Evolutionary conservation across 1,284 basidiomycete species (phyloP), one percentile per base, ranked within the genome.

Genomic region (Singerocomus rubriflavus): DNA sequence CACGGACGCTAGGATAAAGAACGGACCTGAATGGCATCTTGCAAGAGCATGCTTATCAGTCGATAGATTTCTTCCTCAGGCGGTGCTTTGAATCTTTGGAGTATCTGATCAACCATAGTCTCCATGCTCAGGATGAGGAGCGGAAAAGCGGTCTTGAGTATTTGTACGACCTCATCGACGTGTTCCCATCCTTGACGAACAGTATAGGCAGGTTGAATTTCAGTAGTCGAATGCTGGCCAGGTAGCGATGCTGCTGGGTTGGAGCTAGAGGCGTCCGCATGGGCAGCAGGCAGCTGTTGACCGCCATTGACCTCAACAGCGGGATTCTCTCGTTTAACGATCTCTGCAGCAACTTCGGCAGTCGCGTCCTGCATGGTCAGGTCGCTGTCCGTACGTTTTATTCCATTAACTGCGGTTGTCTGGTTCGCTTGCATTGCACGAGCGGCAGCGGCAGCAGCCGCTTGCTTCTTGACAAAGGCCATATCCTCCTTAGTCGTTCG

Each of bases 51-150:
- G 56, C 86, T 90, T 38, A 95, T 85, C 59, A 95, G 83, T 14
- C 97, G 85, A 72, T 98, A 98, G 16, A 94, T 88, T 61, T 99
- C 96, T 69, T 99, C 97, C 58, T 99, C 97, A 2, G 85, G 81
- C 7, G 83, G 80, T 2, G 91, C 83, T 71, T 98, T 98, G 76
- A 98, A 98, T 40, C 95, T 84, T 56, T 87, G 82, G 37, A 85
- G 80, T 58, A 99, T 90, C 71, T 99, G 96, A 63, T 99, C 97
- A 17, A 97, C 91, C 78, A 99, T 91, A 42, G 94, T 97, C 72
- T 99, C 97, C 79, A 99, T 82, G 48, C 93, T 97, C 30, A 98
- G 76, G 26, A 96, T 92, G 21, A 99, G 80, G 14, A 99, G 79
- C 0, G 97, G 97, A 76, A 97, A 98, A 1, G 93, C 90, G 0